phyloP scores from a whole-genome alignment of 2,329 filamentous ascomycete species.

The Penicillium sp. region DNA sequence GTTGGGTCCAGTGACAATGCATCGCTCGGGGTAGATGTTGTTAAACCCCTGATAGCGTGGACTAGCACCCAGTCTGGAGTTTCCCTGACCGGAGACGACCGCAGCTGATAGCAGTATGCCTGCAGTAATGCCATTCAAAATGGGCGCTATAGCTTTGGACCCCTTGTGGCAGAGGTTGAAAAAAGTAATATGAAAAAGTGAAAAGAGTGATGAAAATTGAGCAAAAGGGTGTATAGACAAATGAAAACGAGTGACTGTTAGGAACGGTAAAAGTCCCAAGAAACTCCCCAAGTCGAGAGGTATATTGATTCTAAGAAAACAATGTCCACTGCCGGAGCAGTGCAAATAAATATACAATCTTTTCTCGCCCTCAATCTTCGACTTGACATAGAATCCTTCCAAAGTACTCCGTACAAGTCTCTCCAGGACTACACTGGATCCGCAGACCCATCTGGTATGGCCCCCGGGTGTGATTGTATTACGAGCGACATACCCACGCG shows the following conservation, averaged over 20 bases:
- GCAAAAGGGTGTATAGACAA: background rate
- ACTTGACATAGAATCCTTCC: background rate
- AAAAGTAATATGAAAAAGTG: too few species aligned
- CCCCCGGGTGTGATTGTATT: background rate
- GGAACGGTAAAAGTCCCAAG: background rate
- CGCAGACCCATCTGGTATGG: background rate
- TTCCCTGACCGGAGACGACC: background rate
- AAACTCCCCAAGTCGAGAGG: background rate
- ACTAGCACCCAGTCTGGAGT: conserved; percentile 3
- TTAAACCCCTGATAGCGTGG: conserved; percentile 15
- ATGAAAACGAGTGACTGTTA: background rate
- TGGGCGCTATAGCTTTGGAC: background rate
- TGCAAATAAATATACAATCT: too few species aligned
- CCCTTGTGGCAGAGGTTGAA: background rate
- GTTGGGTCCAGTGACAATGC: conserved; percentile 18
- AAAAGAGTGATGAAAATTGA: background rate
- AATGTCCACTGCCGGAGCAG: too few species aligned
- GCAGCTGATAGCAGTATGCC: background rate
- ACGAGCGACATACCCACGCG: background rate
- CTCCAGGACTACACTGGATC: too few species aligned
- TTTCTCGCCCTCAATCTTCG: background rate
- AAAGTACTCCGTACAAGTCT: too few species aligned
- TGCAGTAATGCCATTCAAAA: background rate
- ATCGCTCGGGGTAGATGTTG: conserved; percentile 22
- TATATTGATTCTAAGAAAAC: background rate